Conservation (phyloP, 2,329 filamentous ascomycete species). For the Atkinsonella texensis region DNA sequence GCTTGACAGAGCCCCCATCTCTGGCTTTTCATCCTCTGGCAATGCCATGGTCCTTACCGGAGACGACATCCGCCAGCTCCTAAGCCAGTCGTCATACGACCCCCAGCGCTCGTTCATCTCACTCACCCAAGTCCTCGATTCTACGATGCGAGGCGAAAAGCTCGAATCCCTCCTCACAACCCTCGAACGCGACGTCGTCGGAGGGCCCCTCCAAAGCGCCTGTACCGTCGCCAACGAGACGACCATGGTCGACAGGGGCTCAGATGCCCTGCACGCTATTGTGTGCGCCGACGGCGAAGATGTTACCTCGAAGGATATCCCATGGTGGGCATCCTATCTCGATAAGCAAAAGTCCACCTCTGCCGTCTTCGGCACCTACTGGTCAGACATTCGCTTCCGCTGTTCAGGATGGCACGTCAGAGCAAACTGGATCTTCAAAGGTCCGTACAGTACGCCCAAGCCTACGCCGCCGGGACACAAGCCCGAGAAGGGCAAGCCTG, state of each 20-base stretch:
- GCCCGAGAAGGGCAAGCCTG: conserved; percentile 18
- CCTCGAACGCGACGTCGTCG: neutral
- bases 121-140: conserved; percentile 8
- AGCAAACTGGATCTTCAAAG: conserved; percentile 28
- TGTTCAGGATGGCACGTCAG: conserved; percentile 27
- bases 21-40: conserved; percentile 11
- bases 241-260: neutral
- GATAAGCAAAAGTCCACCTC: conserved; percentile 15
- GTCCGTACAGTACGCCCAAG: conserved; percentile 20
- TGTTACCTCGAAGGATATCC: conserved; percentile 9
- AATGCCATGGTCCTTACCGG: conserved; percentile 18
- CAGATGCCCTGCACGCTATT: conserved; percentile 16
- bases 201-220: conserved; percentile 13
- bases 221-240: conserved; percentile 7
- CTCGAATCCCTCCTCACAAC: neutral
- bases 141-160: conserved; percentile 12
- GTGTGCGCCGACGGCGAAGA: conserved; percentile 25
- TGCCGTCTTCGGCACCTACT: conserved; percentile 18
- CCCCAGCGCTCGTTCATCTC: conserved; percentile 12
- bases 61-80: conserved; percentile 16
- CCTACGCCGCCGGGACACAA: conserved; percentile 6
- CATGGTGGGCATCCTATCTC: conserved; percentile 20
- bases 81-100: conserved; percentile 19
- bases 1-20: conserved; percentile 17
- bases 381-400: conserved; percentile 24